Evolutionary conservation across 805 yeast species (phyloP), one percentile per base, ranked within the genome.

Genomic region (Schwanniomyces pseudopolymorphus): DNA sequence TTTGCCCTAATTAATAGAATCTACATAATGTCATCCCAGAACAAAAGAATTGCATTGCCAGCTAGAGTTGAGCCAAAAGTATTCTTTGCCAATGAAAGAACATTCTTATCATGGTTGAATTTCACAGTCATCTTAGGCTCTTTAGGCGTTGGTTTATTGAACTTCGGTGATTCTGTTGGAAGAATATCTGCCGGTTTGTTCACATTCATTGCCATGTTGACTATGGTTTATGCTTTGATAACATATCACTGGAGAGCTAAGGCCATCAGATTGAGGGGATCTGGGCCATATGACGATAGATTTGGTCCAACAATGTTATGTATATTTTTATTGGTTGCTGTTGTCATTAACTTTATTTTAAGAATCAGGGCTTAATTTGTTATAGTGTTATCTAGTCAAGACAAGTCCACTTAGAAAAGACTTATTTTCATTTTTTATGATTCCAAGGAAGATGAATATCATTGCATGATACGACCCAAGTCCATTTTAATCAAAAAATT

Each of bases 191-290:
- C 99, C 39, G 94, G 92, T 4, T 75, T 94, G 46, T 94, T 94
- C 77, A 95, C 99, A 3, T 76, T 92, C 50, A 91, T 94, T 46
- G 96, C 99, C 52, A 92, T 94, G 97, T 89, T 88, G 53, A 92
- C 99, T 20, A 94, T 94, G 99, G 79, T 85, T 2, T 94, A 94
- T 61, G 99, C 99, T 1, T 78, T 94, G 51, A 79, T 89, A 40
- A 94, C 98, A 10, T 94, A 94, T 68, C 99, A 94, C 70, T 95
- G 99, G 99, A 88, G 99, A 76, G 99, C 99, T 1, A 89, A 91
- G 64, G 99, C 99, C 49, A 94, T 94, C 57, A 85, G 99, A 69
- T 80, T 92, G 71, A 85, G 98, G 70, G 99, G 99, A 36, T 83
- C 96, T 11, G 99, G 99, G 40, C 99, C 99, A n/a, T 94, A 94